Conservation (phyloP, 2,329 filamentous ascomycete genomes). For the Aschersonia sp. region DNA sequence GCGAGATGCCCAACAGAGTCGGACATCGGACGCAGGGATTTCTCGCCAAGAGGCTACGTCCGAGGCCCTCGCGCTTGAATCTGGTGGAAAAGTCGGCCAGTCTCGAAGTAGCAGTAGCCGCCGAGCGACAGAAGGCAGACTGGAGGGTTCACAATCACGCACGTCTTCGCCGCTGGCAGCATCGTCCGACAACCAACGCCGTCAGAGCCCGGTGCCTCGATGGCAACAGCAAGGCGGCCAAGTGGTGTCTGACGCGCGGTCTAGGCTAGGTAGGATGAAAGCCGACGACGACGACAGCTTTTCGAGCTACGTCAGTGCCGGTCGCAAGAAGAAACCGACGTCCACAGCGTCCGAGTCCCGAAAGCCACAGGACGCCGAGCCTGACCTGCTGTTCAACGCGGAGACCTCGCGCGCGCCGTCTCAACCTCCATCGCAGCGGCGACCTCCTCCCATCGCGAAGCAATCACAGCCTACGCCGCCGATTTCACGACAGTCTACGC, state of each 20-base stretch:
- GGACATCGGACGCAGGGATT: conserved; percentile 16
- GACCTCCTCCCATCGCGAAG: conserved; percentile 18
- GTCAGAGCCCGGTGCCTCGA: conserved; percentile 34
- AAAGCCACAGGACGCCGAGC: conserved; percentile 24
- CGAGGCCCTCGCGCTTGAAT: conserved; percentile 70
- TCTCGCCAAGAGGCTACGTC: conserved; percentile 37
- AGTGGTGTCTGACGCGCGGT: conserved; percentile 20
- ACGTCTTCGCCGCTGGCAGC: conserved; percentile 33
- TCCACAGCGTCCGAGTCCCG: conserved; percentile 27
- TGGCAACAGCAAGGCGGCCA: conserved; percentile 38
- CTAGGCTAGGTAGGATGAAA: conserved; percentile 52
- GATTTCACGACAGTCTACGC: conserved; percentile 24
- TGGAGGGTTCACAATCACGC: conserved; percentile 21
- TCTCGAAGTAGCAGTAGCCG: conserved; percentile 11
- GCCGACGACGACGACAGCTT: conserved; percentile 62
- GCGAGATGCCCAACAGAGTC: conserved; percentile 51
- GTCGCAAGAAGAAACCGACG: conserved; percentile 58
- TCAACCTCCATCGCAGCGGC: conserved; percentile 17
- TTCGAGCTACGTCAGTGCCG: conserved; percentile 78
- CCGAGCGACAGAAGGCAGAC: conserved; percentile 3
- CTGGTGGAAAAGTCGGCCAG: conserved; percentile 40
- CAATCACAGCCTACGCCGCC: conserved; percentile 13
- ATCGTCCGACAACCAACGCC: conserved; percentile 27
- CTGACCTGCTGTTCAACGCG: conserved; percentile 49
- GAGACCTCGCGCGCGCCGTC: conserved; percentile 10